Percentiles rank a stretch among this genome's conserved stretches.
These are phyloP conservation scores for Mycena filopes DNA, from an alignment of 768 basidiomycete genomes.

Conservation along the genomic window DNA sequence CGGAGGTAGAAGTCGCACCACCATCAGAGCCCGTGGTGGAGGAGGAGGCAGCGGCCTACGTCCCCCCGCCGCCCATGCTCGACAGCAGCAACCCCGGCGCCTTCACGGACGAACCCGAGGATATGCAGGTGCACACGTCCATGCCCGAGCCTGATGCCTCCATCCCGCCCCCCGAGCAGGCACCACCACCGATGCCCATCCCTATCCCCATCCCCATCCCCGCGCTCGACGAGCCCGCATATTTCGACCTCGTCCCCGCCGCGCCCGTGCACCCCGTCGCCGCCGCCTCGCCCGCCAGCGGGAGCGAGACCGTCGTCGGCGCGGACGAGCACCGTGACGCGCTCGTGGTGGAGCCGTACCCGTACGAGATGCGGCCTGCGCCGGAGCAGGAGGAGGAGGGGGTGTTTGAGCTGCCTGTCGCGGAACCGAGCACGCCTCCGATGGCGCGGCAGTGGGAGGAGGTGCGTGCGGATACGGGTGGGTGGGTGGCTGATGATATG, in stretches of 20 bases:
- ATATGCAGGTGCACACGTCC: slow-evolving; percentile 39
- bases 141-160: slow-evolving; percentile 4
- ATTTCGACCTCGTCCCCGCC: slow-evolving; percentile 19
- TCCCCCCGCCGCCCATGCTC: slow-evolving; percentile 49
- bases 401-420: too few species aligned
- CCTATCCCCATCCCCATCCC: slow-evolving; percentile 11
- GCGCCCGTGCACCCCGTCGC: neutral
- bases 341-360: slow-evolving; percentile 12
- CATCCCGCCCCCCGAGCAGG: too few species aligned
- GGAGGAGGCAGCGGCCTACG: slow-evolving; percentile 40
- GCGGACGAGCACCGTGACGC: slow-evolving; percentile 10
- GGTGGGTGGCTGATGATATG: neutral
- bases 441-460: neutral
- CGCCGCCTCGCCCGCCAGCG: slow-evolving; percentile 12
- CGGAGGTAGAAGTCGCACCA: too few species aligned
- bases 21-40: slow-evolving; percentile 23
- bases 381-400: too few species aligned
- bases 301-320: slow-evolving; percentile 18
- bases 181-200: too few species aligned
- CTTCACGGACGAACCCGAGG: slow-evolving; percentile 64
- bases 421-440: neutral
- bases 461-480: neutral
- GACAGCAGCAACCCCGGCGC: slow-evolving; percentile 60
- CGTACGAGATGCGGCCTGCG: slow-evolving; percentile 13
- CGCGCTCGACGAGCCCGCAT: slow-evolving; percentile 12